Evolutionary conservation across 495 filamentous ascomycete species (phyloP).

Genomic region (Podospora bellae-mahoneyi): DNA sequence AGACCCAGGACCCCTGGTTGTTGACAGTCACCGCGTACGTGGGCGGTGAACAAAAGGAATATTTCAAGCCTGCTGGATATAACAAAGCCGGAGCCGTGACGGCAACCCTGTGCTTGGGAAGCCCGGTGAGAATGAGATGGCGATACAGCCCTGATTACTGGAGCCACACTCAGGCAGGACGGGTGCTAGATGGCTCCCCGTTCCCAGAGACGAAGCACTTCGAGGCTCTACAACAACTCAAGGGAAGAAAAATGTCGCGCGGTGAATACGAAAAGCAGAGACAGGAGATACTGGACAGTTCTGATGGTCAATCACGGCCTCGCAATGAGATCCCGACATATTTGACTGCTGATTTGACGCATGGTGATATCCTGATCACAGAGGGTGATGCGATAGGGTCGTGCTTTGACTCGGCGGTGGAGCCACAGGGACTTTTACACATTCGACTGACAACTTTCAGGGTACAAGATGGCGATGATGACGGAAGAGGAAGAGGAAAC

Average conservation of each 20-base stretch:
- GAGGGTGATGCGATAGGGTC: background rate
- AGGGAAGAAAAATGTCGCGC: background rate
- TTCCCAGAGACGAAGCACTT: background rate
- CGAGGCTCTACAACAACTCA: background rate
- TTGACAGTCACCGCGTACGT: conserved; percentile 1
- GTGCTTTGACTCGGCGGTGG: background rate
- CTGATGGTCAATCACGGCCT: background rate
- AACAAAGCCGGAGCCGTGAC: background rate
- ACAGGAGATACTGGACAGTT: background rate
- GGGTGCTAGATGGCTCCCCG: background rate
- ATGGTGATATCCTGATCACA: conserved; percentile 5
- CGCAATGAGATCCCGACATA: background rate
- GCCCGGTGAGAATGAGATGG: conserved; percentile 6
- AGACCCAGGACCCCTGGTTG: background rate
- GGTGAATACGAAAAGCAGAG: background rate
- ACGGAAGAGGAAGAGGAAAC: background rate
- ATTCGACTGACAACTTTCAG: background rate
- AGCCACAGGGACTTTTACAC: conserved; percentile 6
- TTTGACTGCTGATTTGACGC: background rate
- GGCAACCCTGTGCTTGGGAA: conserved; percentile 2
- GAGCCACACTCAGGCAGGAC: background rate
- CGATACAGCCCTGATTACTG: background rate
- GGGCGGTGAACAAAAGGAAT: conserved; percentile 2
- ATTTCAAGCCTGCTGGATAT: conserved; percentile 1
- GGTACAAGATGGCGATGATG: background rate